Evolutionary conservation across 768 basidiomycete genomes (phyloP), one percentile per base, ranked within the genome.

Genomic region (Trametes punicea): DNA sequence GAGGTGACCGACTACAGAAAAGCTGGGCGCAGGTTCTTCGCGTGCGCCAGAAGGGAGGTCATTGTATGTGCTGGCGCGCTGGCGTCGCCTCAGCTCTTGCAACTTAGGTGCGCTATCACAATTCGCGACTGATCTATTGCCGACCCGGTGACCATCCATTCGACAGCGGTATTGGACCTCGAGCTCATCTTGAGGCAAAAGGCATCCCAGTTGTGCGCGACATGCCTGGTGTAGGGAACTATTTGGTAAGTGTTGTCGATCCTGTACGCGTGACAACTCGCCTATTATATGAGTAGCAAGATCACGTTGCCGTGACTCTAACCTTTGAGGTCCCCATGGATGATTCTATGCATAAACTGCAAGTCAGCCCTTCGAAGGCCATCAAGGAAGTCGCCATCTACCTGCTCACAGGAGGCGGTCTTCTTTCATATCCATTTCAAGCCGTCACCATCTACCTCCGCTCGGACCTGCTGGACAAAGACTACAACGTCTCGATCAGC

Each of bases 291-390:
- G 15, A 5, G 7, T 49, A 72, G 71, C 68, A 75, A 72, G 76
- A 76, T 58, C 75, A 78, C 56, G 47, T 73, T 15, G 67, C 58
- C n/a, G 66, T 75, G 16, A 61, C 72, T 1, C 40, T 73, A 8
- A 61, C 64, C 9, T 77, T 67, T 53, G 61, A 69, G 23, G 59
- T 65, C 9, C 73, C 74, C 2, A 51, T 73, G 20, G 40, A 50
- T 1, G 72, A 77, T 41, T 70, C 71, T 31, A 39, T 76, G 1
- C 62, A 65, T 16, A 52, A 59, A 0, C 46, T 76, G 2, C 38
- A 66, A 16, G 55, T 34, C 11, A 64, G 61, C 16, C 69, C 71
- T 1, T 57, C 60, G 36, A 54, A 45, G 23, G 64, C 67, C 5
- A 20, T 74, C 8, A 34, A 55, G 13, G 69, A 75, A 44, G 51